Conservation (phyloP, 257 asterid genomes). For the Scutellaria minor region DNA sequence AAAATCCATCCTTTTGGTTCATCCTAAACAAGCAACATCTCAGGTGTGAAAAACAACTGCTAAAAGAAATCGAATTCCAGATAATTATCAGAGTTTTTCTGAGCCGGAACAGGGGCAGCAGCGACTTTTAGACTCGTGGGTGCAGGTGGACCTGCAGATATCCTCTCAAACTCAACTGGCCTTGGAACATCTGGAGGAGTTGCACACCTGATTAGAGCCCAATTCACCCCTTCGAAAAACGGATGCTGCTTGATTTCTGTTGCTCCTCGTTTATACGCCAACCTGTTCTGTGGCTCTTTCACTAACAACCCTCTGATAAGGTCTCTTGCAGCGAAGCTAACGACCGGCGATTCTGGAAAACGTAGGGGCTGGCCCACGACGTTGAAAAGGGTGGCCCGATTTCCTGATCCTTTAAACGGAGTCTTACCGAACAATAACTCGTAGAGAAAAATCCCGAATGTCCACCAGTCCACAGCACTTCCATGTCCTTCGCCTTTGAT, state of each 20-base stretch:
- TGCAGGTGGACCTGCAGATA: slow-evolving; percentile 43
- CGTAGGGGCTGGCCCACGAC: slow-evolving; percentile 66
- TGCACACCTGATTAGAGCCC: slow-evolving; percentile 68
- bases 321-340: slow-evolving; percentile 61
- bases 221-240: slow-evolving; percentile 64
- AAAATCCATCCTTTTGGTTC: slow-evolving; percentile 17
- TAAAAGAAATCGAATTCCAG: slow-evolving; percentile 75
- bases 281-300: slow-evolving; percentile 62
- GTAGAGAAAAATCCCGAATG: slow-evolving; percentile 58
- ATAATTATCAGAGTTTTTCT: slow-evolving; percentile 51
- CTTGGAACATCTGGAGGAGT: slow-evolving; percentile 64
- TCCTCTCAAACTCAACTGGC: slow-evolving; percentile 48
- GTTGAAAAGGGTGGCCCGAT: slow-evolving; percentile 58
- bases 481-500: slow-evolving; percentile 71
- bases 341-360: slow-evolving; percentile 61
- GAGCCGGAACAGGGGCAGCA: slow-evolving; percentile 41
- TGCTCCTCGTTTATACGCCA: slow-evolving; percentile 63
- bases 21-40: too few species aligned
- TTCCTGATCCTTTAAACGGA: slow-evolving; percentile 64
- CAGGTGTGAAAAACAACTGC: not conserved
- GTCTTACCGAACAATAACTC: slow-evolving; percentile 65
- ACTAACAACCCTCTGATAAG: slow-evolving; percentile 59
- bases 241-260: slow-evolving; percentile 68
- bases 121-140: slow-evolving; percentile 45
- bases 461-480: slow-evolving; percentile 76